Conservation (phyloP, 331 rosid genomes). For the Quercus tomentella region DNA sequence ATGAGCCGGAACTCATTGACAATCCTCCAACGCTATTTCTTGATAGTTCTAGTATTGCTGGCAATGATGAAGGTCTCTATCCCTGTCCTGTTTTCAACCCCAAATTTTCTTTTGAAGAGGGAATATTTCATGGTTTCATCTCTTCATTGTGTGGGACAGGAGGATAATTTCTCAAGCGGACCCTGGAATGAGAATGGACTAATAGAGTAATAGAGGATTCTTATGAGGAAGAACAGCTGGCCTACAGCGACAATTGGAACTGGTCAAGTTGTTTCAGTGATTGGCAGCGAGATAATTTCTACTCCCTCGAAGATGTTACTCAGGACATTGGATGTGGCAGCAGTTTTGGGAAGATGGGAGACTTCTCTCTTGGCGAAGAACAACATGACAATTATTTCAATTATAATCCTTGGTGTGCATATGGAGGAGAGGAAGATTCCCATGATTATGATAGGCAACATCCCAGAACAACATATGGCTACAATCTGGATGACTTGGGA, state of each 20-base stretch:
- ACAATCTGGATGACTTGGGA: slow-evolving; percentile 8
- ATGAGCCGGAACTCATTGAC: neutral
- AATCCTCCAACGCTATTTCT: neutral
- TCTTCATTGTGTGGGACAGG: slow-evolving; percentile 10
- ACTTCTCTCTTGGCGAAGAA: neutral
- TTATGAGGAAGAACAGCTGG: slow-evolving; percentile 13
- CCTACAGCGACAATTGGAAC: neutral
- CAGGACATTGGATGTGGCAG: slow-evolving; percentile 2
- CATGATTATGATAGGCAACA: slow-evolving; percentile 4
- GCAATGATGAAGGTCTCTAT: slow-evolving; percentile 1
- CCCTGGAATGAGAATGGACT: slow-evolving; percentile 12
- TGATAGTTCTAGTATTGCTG: neutral
- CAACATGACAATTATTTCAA: neutral
- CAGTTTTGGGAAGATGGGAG: neutral
- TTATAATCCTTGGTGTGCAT: slow-evolving; percentile 15
- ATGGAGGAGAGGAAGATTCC: slow-evolving; percentile 5
- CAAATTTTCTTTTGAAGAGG: slow-evolving; percentile 12
- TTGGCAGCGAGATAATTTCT: slow-evolving; percentile 9
- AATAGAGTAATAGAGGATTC: slow-evolving; percentile 8
- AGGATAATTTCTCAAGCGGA: neutral
- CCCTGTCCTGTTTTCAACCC: slow-evolving; percentile 9
- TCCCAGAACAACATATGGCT: neutral
- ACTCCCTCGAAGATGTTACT: slow-evolving; percentile 10
- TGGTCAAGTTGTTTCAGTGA: slow-evolving; percentile 1
- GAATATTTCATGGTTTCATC: neutral